Conservation (phyloP, 176 grass and related monocot species). For the Oryza brachyantha region DNA sequence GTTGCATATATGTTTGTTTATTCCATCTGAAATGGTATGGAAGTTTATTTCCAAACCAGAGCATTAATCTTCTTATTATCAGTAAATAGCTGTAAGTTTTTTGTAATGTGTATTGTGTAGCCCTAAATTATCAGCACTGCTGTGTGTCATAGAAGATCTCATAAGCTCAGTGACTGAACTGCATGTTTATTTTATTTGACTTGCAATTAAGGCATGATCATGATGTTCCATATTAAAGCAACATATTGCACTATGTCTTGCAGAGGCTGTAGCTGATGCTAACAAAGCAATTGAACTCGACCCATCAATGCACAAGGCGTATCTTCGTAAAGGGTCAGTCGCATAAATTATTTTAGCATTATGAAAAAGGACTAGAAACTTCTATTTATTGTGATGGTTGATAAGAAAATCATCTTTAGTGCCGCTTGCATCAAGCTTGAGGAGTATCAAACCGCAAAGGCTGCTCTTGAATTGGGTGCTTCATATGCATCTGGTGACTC, state of each 20-base stretch:
- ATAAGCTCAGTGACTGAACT: background rate
- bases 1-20: background rate
- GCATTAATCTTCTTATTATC: background rate
- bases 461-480: constrained; percentile 67
- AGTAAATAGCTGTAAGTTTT: background rate
- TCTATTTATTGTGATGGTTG: constrained; percentile 2
- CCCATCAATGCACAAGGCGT: constrained; percentile 66
- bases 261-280: constrained; percentile 85
- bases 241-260: constrained; percentile 24
- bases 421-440: constrained; percentile 81
- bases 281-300: constrained; percentile 85
- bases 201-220: background rate
- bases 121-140: background rate
- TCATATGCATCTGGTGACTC: constrained; percentile 60
- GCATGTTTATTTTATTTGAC: constrained; percentile 1
- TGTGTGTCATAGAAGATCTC: background rate
- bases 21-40: background rate
- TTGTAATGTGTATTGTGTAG: constrained; percentile 12
- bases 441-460: constrained; percentile 91
- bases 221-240: background rate
- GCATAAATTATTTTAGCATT: constrained; percentile 1
- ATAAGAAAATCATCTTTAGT: constrained; percentile 35
- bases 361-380: background rate
- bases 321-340: constrained; percentile 73
- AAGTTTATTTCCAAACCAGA: background rate